Percentiles rank a stretch among this genome's conserved stretches.
Conservation (phyloP, 2,329 filamentous ascomycete genomes). For the Colletotrichum spaethianum region DNA sequence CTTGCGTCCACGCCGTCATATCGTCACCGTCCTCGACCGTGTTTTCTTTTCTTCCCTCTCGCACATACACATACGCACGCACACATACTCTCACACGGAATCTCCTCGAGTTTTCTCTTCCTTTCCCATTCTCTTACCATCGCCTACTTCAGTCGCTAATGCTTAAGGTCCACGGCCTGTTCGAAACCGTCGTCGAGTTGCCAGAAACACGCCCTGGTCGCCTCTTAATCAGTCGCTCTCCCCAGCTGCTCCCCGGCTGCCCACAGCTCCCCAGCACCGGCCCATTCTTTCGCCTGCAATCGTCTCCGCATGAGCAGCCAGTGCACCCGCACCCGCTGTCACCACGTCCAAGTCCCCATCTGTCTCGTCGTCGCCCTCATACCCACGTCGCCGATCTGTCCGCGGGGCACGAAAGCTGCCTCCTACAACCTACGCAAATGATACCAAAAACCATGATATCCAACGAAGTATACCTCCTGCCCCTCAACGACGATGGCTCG, state of each 20-base stretch:
- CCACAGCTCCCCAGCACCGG: conserved; percentile 14
- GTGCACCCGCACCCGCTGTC: conserved; percentile 14
- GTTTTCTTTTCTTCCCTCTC: neutral
- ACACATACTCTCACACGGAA: neutral
- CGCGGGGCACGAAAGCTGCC: conserved; percentile 43
- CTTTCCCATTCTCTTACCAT: neutral
- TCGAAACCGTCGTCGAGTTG: conserved; percentile 2
- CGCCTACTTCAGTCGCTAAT: neutral
- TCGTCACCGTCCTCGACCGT: conserved; percentile 22
- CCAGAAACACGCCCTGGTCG: neutral
- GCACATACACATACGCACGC: neutral
- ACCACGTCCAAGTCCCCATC: conserved; percentile 5
- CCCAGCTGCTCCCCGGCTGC: neutral
- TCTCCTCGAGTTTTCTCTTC: conserved; percentile 8
- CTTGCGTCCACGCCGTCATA: conserved; percentile 8
- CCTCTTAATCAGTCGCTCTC: conserved; percentile 10
- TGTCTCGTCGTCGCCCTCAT: neutral
- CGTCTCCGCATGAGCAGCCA: conserved; percentile 37
- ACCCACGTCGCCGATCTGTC: conserved; percentile 35
- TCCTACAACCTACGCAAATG: conserved; percentile 58
- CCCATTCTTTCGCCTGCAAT: conserved; percentile 34
- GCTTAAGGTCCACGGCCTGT: neutral
- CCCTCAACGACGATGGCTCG: conserved; percentile 92
- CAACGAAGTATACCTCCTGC: conserved; percentile 86
- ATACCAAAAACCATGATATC: conserved; percentile 74